Evolutionary conservation across 306 rosid genomes (phyloP).

Genomic region (Cucumis melo): DNA sequence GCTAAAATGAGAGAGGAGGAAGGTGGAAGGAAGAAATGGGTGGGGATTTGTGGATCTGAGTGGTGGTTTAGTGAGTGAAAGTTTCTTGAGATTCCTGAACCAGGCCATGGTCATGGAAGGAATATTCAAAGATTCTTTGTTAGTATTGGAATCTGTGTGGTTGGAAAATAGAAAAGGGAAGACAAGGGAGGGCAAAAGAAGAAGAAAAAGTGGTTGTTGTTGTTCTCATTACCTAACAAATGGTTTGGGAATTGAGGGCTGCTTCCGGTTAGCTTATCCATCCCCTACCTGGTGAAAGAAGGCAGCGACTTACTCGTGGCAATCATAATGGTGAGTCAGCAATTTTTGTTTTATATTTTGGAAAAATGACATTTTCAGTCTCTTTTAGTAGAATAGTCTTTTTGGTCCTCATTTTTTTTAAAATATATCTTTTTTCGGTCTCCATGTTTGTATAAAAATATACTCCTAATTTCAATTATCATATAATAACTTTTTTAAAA

Average conservation of each 20-base stretch:
- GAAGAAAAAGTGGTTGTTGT: neutral
- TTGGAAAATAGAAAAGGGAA: neutral
- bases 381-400: no score
- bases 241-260: neutral
- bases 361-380: no score
- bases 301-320: neutral
- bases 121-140: neutral
- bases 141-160: neutral
- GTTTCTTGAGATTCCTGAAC: slow-evolving; percentile 41
- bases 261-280: neutral
- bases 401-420: no score
- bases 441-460: no score
- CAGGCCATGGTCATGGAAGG: slow-evolving; percentile 26
- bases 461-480: no score
- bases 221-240: neutral
- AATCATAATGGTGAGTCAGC: neutral
- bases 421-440: no score
- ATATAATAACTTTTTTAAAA: no score
- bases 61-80: slow-evolving; percentile 18
- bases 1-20: slow-evolving; percentile 28
- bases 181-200: neutral
- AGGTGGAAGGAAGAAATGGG: slow-evolving; percentile 20
- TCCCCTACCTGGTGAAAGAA: neutral
- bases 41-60: slow-evolving; percentile 13
- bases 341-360: neutral